Base-by-base conservation (phyloP, 1,139 yeast genomes). In the Tardiomyces depauwii region DNA sequence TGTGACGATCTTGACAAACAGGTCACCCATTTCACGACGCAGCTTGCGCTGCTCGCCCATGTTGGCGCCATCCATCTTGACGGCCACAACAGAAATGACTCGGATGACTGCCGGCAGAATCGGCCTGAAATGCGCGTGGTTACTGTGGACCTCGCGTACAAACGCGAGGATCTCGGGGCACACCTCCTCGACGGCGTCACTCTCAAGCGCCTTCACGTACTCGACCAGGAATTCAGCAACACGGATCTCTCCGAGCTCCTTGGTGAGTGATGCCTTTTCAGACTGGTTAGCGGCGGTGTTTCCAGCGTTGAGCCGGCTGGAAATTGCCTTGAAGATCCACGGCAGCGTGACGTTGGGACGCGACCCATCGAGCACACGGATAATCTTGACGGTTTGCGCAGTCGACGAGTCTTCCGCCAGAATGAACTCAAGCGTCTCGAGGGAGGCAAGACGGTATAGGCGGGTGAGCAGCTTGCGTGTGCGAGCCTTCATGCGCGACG, bases 301-400 rank as follows among this genome's bases (percentile, higher is more conserved):
- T 4, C 59, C 51, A 7, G 66, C 66, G 49, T 72, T 70, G 30
- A 69, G 65, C 40, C 79, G 63, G 39, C 69, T 61, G 14, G 70
- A 63, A 21, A 85, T 68, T 0, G 86, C 72, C 49, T 75, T 71
- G 51, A 85, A 66, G 9, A 87, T 63, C 52, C 75, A 73, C 0
- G 95, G 93, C 18, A 88, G 67, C 0, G 95, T 84, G 3, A 78
- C 57, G 49, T 81, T 86, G 0, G 95, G 83, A 51, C 86, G 76
- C 2, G 95, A 84, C 0, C 94, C 93, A 64, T 89, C 96, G 43
- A 91, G 67, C 10, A 85, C 80, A 61, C 84, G 88, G 25, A 84
- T 64, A 2, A 86, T 57, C 53, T 82, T 82, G 53, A 74, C 71
- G 5, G 72, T 55, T 45, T 54, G 39, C 50, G 51, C 25, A 49